Conservation (phyloP, 805 yeast genomes). For the Lipomyces orientalis region DNA sequence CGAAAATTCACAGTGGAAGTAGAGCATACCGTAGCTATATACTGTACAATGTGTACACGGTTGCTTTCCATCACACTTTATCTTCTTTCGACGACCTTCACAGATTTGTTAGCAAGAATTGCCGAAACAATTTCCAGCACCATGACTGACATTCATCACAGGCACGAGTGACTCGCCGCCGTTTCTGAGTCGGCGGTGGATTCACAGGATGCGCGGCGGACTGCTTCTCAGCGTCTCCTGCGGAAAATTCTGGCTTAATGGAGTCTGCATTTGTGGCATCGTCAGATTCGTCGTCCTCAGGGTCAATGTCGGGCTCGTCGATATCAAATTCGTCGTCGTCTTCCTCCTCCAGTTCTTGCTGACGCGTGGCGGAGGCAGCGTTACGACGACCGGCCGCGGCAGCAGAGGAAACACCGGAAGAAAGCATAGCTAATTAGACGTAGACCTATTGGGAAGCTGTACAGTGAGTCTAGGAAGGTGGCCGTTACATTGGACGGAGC, state of each 20-base stretch:
- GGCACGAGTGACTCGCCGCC: slow-evolving; percentile 73
- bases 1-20: neutral
- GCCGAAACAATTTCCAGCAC: neutral
- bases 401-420: neutral
- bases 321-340: slow-evolving; percentile 11
- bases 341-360: slow-evolving; percentile 5
- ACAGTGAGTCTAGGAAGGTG: neutral
- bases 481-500: neutral
- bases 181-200: slow-evolving; percentile 49
- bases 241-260: neutral
- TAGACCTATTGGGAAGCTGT: neutral
- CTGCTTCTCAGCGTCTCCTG: neutral
- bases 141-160: slow-evolving; percentile 64
- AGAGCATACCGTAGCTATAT: slow-evolving; percentile 63
- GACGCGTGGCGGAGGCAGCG: neutral
- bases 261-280: neutral
- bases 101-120: neutral
- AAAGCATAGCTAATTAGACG: neutral
- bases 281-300: slow-evolving; percentile 13
- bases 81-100: slow-evolving; percentile 64
- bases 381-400: neutral
- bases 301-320: slow-evolving; percentile 13
- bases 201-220: neutral
- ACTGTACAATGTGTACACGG: slow-evolving; percentile 88
- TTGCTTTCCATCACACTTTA: slow-evolving; percentile 77